phyloP scores from a whole-genome alignment of 768 basidiomycete genomes.

The Lyophyllum atratum region DNA sequence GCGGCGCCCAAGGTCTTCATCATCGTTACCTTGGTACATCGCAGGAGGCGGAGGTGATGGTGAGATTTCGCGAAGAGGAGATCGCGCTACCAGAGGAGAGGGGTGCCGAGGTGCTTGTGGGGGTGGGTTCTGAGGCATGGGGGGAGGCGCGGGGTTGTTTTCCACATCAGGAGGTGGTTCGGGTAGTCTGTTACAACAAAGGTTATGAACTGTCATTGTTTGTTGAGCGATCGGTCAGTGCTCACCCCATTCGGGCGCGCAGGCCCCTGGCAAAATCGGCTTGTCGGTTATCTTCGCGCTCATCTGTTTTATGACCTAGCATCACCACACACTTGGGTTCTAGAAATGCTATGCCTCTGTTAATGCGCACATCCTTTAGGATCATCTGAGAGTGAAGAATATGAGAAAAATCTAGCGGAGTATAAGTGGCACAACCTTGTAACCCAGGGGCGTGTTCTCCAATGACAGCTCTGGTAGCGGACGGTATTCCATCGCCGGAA shows the following conservation, averaged over 20 bases:
- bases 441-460: conserved; percentile 79
- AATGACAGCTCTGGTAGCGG: conserved; percentile 65
- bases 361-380: conserved; percentile 67
- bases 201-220: conserved; percentile 8
- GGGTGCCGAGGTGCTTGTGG: conserved; percentile 12
- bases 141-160: conserved; percentile 7
- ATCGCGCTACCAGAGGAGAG: conserved; percentile 23
- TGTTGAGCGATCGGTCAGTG: conserved; percentile 7
- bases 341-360: conserved; percentile 74
- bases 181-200: conserved; percentile 25
- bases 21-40: conserved; percentile 31
- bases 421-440: conserved; percentile 57
- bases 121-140: conserved; percentile 12
- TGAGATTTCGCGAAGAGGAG: conserved; percentile 42
- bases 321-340: conserved; percentile 66
- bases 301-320: conserved; percentile 63
- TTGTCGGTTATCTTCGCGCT: conserved; percentile 61
- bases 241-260: conserved; percentile 68
- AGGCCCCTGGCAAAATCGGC: conserved; percentile 63
- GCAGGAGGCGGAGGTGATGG: conserved; percentile 30
- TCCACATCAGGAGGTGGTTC: conserved; percentile 18
- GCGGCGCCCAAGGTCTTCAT: conserved; percentile 39
- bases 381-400: conserved; percentile 51
- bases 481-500: conserved; percentile 81
- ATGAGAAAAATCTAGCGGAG: not conserved